Base-by-base conservation (phyloP, 1,284 basidiomycete species). In the Meira miltonrushii region DNA sequence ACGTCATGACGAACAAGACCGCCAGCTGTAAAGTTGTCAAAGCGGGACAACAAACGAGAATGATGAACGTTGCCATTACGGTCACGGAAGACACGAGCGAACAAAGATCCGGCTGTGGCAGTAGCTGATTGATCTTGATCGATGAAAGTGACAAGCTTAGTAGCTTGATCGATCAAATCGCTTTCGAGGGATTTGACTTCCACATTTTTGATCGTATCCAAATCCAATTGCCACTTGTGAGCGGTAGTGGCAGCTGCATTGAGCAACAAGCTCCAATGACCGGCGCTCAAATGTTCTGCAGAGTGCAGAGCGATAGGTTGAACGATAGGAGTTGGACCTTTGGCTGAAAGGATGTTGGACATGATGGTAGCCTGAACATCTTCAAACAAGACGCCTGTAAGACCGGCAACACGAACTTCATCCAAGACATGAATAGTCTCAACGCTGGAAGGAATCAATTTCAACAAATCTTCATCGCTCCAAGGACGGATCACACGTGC, bases 1-100 rank as follows among this genome's bases (percentile, higher is more conserved):
- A 77, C 50, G 60, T 77, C 75, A 47, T 68, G 62, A 39, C 75
- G 71, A 17, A 75, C 64, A 15, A 74, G 61, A 38, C 74, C 74
- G 39, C 67, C 61, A 2, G 68, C 69, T 48, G 65, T 68, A 54
- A 67, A 78, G 63, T 75, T 77, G 66, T 78, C 75, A 67, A 58
- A 74, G 57, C 75, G 73, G 47, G 72, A 62, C 25, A 75, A 60
- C n/a, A 74, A 58, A 56, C 70, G 64, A 39, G 68, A 65, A 50
- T 68, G 63, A 39, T 69, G 65, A 61, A 62, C 51, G 58, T 59
- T 59, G 17, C 59, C 55, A 48, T 64, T 63, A 12, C 66, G 60
- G 39, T 66, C 67, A n/a, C 63, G 66, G 50, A 78, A 66, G 23
- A 66, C 61, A 39, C 70, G 66, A 25, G 73, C 68, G 19, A 71